Conservation (phyloP, 768 basidiomycete genomes). For the Suillus decipiens region DNA sequence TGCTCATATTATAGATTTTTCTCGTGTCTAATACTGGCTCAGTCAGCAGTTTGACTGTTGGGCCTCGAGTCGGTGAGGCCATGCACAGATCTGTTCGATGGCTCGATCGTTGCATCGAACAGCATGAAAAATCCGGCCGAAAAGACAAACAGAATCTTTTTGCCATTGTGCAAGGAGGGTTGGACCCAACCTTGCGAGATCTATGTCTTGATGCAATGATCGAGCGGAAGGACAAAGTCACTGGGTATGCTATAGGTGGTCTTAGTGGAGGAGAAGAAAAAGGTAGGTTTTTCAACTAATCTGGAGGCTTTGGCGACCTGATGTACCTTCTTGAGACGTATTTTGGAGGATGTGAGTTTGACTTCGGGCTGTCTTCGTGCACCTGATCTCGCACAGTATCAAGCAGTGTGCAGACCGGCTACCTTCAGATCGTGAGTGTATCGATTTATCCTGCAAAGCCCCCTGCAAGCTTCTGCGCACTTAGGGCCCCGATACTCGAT, state of each 20-base stretch:
- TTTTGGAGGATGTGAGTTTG: slow-evolving; percentile 82
- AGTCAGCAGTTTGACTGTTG: slow-evolving; percentile 82
- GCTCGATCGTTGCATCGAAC: slow-evolving; percentile 85
- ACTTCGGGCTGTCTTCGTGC: slow-evolving; percentile 6
- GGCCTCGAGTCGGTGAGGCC: slow-evolving; percentile 82
- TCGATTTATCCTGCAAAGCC: slow-evolving; percentile 5
- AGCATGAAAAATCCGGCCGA: slow-evolving; percentile 70
- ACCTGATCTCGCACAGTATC: slow-evolving; percentile 50
- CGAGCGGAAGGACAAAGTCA: slow-evolving; percentile 67
- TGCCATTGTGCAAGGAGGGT: slow-evolving; percentile 89
- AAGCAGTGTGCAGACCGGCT: slow-evolving; percentile 79
- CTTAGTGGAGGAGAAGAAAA: slow-evolving; percentile 92
- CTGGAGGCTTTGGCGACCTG: slow-evolving; percentile 10
- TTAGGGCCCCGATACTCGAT: slow-evolving; percentile 88
- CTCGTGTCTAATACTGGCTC: slow-evolving; percentile 14
- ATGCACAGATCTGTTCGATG: slow-evolving; percentile 88
- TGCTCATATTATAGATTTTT: neutral
- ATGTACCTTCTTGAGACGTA: slow-evolving; percentile 47
- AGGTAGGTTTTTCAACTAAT: slow-evolving; percentile 45
- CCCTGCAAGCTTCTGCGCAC: slow-evolving; percentile 9
- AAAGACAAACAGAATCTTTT: slow-evolving; percentile 78
- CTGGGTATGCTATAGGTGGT: slow-evolving; percentile 92
- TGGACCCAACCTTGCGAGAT: slow-evolving; percentile 70
- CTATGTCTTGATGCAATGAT: slow-evolving; percentile 83
- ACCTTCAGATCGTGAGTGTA: slow-evolving; percentile 68